Conservation (phyloP, 2,329 filamentous ascomycete species). For the Talaromyces sp. region DNA sequence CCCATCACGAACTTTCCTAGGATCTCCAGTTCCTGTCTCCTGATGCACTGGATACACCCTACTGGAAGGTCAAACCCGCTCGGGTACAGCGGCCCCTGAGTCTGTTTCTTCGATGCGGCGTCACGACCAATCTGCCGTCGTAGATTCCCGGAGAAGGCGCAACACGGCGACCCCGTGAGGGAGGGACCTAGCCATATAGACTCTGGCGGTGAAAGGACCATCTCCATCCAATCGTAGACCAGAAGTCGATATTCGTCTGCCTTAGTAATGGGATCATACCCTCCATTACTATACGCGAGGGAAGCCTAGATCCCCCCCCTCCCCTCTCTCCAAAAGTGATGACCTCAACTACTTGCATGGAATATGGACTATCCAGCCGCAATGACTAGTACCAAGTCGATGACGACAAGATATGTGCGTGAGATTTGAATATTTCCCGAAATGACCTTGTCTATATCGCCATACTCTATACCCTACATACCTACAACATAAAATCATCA, state of each 20-base stretch:
- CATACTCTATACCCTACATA: background rate
- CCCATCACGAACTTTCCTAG: background rate
- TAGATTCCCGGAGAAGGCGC: constrained; percentile 15
- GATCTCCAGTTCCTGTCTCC: constrained; percentile 3
- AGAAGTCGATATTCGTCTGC: background rate
- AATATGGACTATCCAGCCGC: background rate
- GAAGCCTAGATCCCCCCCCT: background rate
- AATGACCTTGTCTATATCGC: background rate
- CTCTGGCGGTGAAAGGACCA: constrained; percentile 25
- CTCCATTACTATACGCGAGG: background rate
- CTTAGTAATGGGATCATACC: constrained; percentile 2
- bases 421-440: background rate
- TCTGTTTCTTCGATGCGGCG: constrained; percentile 13
- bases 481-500: background rate
- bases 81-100: constrained; percentile 9
- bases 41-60: background rate
- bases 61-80: background rate
- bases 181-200: background rate
- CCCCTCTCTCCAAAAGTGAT: background rate
- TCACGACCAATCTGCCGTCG: constrained; percentile 7
- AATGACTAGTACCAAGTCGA: background rate
- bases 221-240: constrained; percentile 19
- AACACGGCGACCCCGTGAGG: constrained; percentile 14
- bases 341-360: constrained; percentile 1
- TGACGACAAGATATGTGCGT: background rate